Evolutionary conservation across 139 green algal genomes (phyloP).

Genomic region (Chlamydomonas sphaeroides): DNA sequence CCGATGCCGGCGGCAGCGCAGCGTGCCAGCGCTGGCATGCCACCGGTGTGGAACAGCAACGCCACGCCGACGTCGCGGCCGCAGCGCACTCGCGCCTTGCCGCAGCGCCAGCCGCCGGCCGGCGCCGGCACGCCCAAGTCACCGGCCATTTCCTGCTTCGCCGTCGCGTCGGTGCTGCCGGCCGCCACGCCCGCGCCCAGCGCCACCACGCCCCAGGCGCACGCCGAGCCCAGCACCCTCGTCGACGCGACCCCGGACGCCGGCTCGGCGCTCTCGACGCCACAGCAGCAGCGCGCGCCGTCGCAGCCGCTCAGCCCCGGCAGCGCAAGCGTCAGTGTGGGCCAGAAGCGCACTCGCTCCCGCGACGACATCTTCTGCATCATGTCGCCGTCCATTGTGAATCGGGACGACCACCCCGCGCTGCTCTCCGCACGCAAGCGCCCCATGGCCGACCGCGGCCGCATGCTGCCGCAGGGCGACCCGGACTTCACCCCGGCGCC

Average conservation of each 20-base stretch:
- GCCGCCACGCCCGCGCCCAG: not conserved
- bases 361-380: conserved; percentile 28
- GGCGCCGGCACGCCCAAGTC: not conserved
- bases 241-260: not conserved
- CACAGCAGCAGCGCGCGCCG: not conserved
- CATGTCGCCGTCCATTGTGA: conserved; percentile 20
- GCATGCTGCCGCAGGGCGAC: conserved; percentile 19
- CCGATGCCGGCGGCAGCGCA: too few species aligned
- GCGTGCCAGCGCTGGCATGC: too few species aligned
- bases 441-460: not conserved
- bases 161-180: too few species aligned
- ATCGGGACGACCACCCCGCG: conserved; percentile 30
- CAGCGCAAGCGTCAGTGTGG: not conserved
- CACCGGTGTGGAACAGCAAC: too few species aligned
- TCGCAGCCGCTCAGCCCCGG: not conserved
- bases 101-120: not conserved
- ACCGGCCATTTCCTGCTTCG: too few species aligned
- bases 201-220: too few species aligned
- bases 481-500: not conserved
- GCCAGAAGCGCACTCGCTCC: conserved; percentile 32
- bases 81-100: too few species aligned
- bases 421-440: conserved; percentile 17
- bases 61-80: too few species aligned
- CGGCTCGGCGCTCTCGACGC: not conserved
- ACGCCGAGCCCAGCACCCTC: too few species aligned